phyloP scores from a whole-genome alignment of 345 rosid species.

The Syzygium grande region DNA sequence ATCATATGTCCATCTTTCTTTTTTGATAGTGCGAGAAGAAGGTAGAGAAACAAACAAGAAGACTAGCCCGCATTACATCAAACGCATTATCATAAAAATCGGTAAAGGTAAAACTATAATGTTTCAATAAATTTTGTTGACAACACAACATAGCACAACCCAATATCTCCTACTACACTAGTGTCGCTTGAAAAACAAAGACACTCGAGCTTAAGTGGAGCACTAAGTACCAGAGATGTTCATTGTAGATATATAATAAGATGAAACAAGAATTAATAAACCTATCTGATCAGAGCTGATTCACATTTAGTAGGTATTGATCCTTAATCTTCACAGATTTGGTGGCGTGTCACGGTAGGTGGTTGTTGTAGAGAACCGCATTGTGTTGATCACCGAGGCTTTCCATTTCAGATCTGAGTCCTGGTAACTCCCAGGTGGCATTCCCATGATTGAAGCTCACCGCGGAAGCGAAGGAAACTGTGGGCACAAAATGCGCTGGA shows the following conservation, averaged over 20 bases:
- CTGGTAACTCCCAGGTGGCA: neutral
- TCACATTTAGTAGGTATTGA: neutral
- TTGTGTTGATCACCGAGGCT: neutral
- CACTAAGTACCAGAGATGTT: neutral
- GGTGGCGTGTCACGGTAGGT: neutral
- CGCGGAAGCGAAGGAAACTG: neutral
- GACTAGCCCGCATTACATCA: neutral
- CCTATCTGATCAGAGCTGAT: neutral
- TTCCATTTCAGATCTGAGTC: neutral
- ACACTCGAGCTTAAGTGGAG: neutral
- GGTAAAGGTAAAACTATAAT: neutral
- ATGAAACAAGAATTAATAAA: neutral
- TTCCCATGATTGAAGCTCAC: neutral
- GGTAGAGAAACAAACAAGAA: neutral
- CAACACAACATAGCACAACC: neutral
- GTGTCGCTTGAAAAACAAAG: neutral
- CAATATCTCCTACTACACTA: neutral
- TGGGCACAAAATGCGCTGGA: neutral
- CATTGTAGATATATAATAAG: neutral
- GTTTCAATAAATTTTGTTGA: neutral
- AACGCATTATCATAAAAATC: neutral
- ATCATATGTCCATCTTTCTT: neutral
- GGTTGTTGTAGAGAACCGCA: neutral
- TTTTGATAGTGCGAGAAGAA: neutral
- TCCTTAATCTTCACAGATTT: neutral